Conservation (phyloP, 345 rosid species). For the Acer yangbiense region DNA sequence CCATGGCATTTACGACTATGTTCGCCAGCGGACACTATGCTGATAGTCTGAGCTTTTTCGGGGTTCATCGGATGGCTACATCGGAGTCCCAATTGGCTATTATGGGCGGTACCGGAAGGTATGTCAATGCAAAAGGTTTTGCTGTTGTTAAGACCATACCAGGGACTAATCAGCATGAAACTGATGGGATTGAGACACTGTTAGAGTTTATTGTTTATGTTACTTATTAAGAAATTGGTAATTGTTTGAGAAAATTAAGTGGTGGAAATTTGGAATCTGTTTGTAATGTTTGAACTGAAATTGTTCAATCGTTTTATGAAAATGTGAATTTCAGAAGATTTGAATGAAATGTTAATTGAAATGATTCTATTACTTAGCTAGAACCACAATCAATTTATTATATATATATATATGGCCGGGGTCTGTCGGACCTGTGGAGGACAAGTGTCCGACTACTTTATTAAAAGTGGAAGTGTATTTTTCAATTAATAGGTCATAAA, state of each 20-base stretch:
- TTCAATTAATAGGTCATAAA: too few species aligned
- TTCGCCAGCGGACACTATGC: slow-evolving; percentile 28
- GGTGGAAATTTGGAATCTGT: not conserved
- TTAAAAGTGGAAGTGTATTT: too few species aligned
- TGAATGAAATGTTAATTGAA: not conserved
- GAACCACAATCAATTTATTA: not conserved
- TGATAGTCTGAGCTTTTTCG: slow-evolving; percentile 42
- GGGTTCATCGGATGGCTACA: slow-evolving; percentile 31
- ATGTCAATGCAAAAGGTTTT: slow-evolving; percentile 38
- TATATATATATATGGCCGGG: too few species aligned
- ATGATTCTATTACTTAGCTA: too few species aligned
- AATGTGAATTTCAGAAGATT: not conserved
- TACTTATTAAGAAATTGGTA: not conserved
- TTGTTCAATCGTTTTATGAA: not conserved
- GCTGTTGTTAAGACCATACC: slow-evolving; percentile 35
- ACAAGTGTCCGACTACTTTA: too few species aligned
- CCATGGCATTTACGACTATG: slow-evolving; percentile 38
- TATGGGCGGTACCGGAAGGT: slow-evolving; percentile 44
- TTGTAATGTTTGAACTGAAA: not conserved
- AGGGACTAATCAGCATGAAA: slow-evolving; percentile 26
- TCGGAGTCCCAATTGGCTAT: slow-evolving; percentile 42
- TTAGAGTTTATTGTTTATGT: slow-evolving; percentile 30
- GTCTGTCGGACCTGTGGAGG: too few species aligned
- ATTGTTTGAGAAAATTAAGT: not conserved
- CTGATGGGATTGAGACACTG: slow-evolving; percentile 41